Conservation (phyloP, 2,329 filamentous ascomycete genomes). For the Cercospora canescens region DNA sequence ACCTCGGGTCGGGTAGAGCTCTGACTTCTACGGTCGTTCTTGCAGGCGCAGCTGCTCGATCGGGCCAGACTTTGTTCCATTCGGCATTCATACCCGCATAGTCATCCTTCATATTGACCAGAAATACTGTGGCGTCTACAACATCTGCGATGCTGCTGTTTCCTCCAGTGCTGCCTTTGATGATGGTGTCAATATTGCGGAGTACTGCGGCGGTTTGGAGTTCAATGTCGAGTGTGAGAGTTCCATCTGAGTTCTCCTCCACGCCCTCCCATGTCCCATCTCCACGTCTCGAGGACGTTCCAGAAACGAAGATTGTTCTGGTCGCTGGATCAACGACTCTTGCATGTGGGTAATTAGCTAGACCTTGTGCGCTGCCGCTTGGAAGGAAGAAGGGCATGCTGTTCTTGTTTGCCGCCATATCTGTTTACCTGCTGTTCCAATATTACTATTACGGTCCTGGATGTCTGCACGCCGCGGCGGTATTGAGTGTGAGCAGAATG, state of each 20-base stretch:
- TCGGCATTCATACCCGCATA: constrained; percentile 50
- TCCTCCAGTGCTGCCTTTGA: constrained; percentile 15
- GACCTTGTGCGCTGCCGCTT: constrained; percentile 17
- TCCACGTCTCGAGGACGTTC: constrained; percentile 18
- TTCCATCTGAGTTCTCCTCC: constrained; percentile 7
- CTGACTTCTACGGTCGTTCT: constrained; percentile 25
- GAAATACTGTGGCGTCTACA: constrained; percentile 40
- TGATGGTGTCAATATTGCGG: constrained; percentile 19
- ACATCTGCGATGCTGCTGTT: constrained; percentile 19
- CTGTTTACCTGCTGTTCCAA: background rate
- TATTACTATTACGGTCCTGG: background rate
- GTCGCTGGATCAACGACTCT: constrained; percentile 7
- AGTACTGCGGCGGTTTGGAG: constrained; percentile 21
- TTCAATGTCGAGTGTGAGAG: constrained; percentile 11
- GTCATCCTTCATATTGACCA: constrained; percentile 44
- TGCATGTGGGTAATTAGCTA: constrained; percentile 20
- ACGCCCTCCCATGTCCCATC: constrained; percentile 21
- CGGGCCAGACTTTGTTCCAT: constrained; percentile 48
- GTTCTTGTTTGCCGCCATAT: constrained; percentile 7
- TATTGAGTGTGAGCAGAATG: background rate
- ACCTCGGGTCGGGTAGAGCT: constrained; percentile 12
- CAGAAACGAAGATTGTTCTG: constrained; percentile 21
- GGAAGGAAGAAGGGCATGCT: constrained; percentile 13
- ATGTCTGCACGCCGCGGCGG: background rate
- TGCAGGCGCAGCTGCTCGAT: constrained; percentile 41